Conservation (phyloP, 208 protist genomes). For the Crithidia fasciculata region DNA sequence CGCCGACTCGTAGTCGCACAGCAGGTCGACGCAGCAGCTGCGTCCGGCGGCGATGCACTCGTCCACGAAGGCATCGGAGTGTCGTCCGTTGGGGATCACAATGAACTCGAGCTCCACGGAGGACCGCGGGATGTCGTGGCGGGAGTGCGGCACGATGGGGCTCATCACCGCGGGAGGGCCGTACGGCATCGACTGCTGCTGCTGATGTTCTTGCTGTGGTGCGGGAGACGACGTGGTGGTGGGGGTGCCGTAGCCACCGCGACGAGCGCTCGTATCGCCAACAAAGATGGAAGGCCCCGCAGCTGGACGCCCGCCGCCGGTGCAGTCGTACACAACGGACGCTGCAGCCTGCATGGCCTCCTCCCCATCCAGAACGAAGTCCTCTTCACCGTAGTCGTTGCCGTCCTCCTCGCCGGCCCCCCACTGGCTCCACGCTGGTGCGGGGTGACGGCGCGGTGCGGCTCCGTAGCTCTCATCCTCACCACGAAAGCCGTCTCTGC, state of each 20-base stretch:
- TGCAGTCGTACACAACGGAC: too few relatives aligned
- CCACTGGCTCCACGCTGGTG: neutral
- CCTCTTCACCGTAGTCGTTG: neutral
- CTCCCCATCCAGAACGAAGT: neutral
- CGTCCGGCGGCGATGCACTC: conserved; percentile 61
- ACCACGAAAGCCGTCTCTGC: too few relatives aligned
- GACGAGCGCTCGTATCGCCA: neutral
- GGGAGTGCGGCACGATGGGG: conserved; percentile 12
- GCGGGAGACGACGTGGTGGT: neutral
- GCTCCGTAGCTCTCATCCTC: neutral
- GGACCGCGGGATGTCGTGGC: conserved; percentile 24
- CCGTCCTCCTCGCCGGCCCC: conserved; percentile 9
- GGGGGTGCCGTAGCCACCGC: neutral
- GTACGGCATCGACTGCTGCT: neutral
- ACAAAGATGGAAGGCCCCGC: conserved; percentile 7
- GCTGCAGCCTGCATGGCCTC: neutral
- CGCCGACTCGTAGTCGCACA: conserved; percentile 70
- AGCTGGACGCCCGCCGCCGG: neutral
- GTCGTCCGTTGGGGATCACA: conserved; percentile 55
- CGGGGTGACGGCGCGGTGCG: neutral
- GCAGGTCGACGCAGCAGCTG: conserved; percentile 79
- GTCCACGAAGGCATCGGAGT: conserved; percentile 82
- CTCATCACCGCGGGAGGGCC: conserved; percentile 6
- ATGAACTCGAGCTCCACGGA: conserved; percentile 65
- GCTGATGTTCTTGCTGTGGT: conserved; percentile 3